Percentiles rank a stretch among this genome's conserved stretches.
phyloP scores from a whole-genome alignment of 768 basidiomycete species.

The Termitomyces sp. region DNA sequence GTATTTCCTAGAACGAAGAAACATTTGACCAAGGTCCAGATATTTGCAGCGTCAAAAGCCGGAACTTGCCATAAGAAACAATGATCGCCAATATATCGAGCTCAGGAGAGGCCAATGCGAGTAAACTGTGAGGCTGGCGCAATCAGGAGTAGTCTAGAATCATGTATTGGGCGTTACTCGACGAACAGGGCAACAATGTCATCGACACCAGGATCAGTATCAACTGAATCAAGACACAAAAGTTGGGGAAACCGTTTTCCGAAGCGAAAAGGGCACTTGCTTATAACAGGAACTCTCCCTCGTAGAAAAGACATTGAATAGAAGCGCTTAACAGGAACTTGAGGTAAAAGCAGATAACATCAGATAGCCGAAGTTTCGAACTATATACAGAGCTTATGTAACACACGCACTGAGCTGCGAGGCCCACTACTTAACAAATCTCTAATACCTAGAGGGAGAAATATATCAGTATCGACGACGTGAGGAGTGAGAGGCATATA shows the following conservation, averaged over 20 bases:
- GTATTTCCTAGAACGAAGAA: slow-evolving; percentile 60
- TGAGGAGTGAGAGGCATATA: background rate
- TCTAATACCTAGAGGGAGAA: background rate
- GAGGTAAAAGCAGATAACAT: background rate
- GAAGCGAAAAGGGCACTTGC: slow-evolving; percentile 36
- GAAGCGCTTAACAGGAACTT: background rate
- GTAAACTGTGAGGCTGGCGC: slow-evolving; percentile 42
- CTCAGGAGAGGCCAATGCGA: slow-evolving; percentile 83
- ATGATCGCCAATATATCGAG: slow-evolving; percentile 76
- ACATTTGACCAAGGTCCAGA: background rate
- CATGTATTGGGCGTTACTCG: background rate
- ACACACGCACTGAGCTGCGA: background rate
- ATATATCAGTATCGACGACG: background rate
- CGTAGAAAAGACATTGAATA: background rate
- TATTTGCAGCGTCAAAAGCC: background rate
- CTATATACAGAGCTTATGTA: background rate
- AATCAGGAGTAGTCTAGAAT: background rate
- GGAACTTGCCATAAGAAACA: slow-evolving; percentile 65
- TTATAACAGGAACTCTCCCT: slow-evolving; percentile 57
- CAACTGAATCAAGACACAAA: slow-evolving; percentile 45
- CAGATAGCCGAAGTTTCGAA: background rate
- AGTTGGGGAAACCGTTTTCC: background rate
- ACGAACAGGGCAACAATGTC: slow-evolving; percentile 76
- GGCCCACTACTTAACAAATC: background rate
- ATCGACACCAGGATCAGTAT: slow-evolving; percentile 87